These are phyloP conservation scores for Hemerocallis citrina DNA, from an alignment of 106 monocot species.

Conservation along the genomic window DNA sequence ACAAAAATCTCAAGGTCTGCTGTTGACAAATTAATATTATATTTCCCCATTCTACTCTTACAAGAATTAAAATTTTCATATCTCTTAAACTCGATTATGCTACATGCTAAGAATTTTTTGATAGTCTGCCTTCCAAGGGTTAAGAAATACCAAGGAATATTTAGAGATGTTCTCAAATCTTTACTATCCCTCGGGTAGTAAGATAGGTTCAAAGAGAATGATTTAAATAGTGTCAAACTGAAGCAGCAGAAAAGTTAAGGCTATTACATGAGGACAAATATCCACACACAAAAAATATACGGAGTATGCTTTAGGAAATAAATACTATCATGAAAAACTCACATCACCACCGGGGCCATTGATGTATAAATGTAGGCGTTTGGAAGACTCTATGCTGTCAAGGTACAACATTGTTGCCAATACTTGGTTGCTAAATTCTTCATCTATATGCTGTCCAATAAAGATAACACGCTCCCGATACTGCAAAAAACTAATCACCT, in stretches of 20 bases:
- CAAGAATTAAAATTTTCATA: no score
- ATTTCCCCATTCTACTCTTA: no score
- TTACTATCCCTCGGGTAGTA: no score
- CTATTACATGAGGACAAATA: background rate
- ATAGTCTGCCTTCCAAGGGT: no score
- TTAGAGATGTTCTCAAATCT: background rate
- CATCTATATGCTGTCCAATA: constrained; percentile 82
- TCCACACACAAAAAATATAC: background rate
- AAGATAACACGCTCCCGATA: constrained; percentile 86
- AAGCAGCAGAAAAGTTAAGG: background rate
- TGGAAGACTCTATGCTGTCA: constrained; percentile 70
- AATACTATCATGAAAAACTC: constrained; percentile 14
- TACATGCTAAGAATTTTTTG: no score
- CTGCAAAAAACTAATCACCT: constrained; percentile 35
- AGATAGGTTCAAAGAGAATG: background rate
- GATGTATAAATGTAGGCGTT: constrained; percentile 79
- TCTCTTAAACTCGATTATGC: no score
- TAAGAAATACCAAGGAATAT: no score
- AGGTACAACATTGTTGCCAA: constrained; percentile 90
- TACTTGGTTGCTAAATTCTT: constrained; percentile 86
- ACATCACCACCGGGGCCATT: constrained; percentile 96
- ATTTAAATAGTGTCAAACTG: background rate
- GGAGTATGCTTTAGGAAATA: background rate
- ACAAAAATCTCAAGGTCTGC: no score
- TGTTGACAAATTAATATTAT: no score